Percentiles rank a stretch among this genome's conserved stretches.
Conservation (phyloP, 2,329 filamentous ascomycete species). For the Chaetothyriales sp. region DNA sequence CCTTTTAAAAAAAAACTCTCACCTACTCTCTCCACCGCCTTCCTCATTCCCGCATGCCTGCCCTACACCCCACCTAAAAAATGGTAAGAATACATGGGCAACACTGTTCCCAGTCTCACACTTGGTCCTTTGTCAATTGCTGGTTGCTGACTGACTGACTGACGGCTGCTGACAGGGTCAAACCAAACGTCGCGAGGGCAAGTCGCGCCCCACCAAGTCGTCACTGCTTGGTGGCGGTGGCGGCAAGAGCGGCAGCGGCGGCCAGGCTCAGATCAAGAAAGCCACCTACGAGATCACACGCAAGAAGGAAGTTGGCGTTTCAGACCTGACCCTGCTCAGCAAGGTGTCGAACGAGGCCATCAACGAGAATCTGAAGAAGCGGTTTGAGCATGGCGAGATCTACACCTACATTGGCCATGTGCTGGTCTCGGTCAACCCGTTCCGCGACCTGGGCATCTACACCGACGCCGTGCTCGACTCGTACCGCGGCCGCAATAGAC, state of each 20-base stretch:
- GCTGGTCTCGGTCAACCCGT: constrained; percentile 95
- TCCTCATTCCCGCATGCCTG: not conserved
- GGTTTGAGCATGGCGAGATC: constrained; percentile 93
- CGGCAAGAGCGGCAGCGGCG: constrained; percentile 23
- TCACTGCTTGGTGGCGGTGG: constrained; percentile 18
- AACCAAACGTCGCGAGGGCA: constrained; percentile 19
- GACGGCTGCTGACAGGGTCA: constrained; percentile 11
- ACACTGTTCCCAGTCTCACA: not conserved
- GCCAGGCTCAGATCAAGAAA: constrained; percentile 67
- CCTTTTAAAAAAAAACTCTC: not conserved
- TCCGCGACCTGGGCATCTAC: constrained; percentile 94
- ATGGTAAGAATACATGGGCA: not conserved
- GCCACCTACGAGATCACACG: constrained; percentile 90
- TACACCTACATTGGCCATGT: constrained; percentile 99
- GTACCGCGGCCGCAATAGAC: constrained; percentile 90
- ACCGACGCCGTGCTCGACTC: constrained; percentile 84
- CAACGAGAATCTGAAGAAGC: constrained; percentile 97
- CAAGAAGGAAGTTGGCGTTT: constrained; percentile 98
- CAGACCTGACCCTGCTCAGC: constrained; percentile 90
- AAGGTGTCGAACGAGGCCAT: constrained; percentile 99
- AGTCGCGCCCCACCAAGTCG: constrained; percentile 15
- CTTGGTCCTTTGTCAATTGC: not conserved
- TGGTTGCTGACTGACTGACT: not conserved
- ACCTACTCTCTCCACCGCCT: not conserved
- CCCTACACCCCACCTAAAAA: not conserved